Base-by-base conservation (phyloP, 805 yeast species). In the Candida qinlingensis region DNA sequence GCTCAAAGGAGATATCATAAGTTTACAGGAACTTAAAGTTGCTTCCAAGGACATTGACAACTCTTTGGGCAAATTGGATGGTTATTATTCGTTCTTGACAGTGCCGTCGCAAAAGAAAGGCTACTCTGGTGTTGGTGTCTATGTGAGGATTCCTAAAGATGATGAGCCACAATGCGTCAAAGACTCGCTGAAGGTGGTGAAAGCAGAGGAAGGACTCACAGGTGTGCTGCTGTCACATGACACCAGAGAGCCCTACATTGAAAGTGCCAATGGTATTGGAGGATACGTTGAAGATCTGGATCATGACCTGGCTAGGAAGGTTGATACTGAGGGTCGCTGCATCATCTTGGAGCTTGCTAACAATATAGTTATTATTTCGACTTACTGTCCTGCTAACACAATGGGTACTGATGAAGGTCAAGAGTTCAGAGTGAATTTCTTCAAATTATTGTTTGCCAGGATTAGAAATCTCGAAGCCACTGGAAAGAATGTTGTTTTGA, bases 311-410 rank as follows among this genome's bases (percentile, higher is more conserved):
- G 77, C 71, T 0, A 50, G 70, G 12, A 65, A 68, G 6, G 56
- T 94, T 0, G 99, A 92, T 61, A 61, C 76, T n/a, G 94, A 94
- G 63, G 98, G 98, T 1, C 71, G 99, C 40, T 79, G 87, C 50
- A 75, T 90, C 2, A 74, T 87, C 5, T 66, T 91, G 0, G 98
- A 94, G 59, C 60, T 91, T 27, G 78, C 82, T 1, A 75, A 72
- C 52, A 76, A 80, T 46, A 59, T 80, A 1, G 87, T 87, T 4
- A 63, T 87, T 0, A 76, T 87, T 41, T 72, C 83, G 0, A 74
- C 84, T 5, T 92, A 92, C 60, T 92, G 97, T 62, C 98, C 98
- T 0, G 98, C 98, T 1, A 88, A 89, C 62, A 87, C 97, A 0
- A 72, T 73, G 64, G 78, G 75, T 1, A 79, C 89, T 0, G 85